phyloP scores from a whole-genome alignment of 2,329 filamentous ascomycete species.

The Paecilomyces variotii region DNA sequence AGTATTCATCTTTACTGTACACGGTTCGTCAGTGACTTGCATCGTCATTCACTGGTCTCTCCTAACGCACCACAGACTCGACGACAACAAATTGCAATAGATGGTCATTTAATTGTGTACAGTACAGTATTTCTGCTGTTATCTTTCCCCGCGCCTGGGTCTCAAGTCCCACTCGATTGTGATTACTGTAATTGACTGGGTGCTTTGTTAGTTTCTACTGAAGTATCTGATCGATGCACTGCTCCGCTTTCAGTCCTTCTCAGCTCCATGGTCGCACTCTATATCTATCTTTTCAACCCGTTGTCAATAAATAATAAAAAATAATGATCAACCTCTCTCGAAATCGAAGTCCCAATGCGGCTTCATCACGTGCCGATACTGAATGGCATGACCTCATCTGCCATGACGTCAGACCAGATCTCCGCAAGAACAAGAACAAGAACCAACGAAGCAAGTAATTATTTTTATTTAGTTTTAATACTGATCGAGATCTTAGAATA shows the following conservation, averaged over 20 bases:
- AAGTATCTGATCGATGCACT: not conserved
- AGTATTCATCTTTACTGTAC: not conserved
- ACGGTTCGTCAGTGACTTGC: not conserved
- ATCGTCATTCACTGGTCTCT: not conserved
- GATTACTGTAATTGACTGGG: not conserved
- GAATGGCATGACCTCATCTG: not conserved
- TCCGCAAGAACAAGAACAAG: not conserved
- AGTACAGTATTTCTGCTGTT: not conserved
- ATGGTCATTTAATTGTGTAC: not conserved
- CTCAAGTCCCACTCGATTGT: not conserved
- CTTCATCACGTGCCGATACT: not conserved
- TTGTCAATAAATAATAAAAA: too few relatives aligned
- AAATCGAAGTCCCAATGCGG: not conserved
- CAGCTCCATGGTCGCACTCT: not conserved
- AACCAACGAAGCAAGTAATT: not conserved
- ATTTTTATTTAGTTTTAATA: not conserved
- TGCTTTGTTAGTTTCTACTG: not conserved
- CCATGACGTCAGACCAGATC: not conserved
- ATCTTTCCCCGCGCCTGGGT: not conserved
- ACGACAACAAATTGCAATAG: not conserved
- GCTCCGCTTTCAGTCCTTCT: not conserved
- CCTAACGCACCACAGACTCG: not conserved
- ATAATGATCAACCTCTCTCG: too few relatives aligned
- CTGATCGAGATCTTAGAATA: not conserved
- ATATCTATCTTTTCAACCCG: too few relatives aligned